A percentile compares a stretch with the other conserved stretches of the same genome.
These are phyloP conservation scores for Aspergillus cristatus DNA, from an alignment of 495 filamentous ascomycete species.

Conservation along the genomic window DNA sequence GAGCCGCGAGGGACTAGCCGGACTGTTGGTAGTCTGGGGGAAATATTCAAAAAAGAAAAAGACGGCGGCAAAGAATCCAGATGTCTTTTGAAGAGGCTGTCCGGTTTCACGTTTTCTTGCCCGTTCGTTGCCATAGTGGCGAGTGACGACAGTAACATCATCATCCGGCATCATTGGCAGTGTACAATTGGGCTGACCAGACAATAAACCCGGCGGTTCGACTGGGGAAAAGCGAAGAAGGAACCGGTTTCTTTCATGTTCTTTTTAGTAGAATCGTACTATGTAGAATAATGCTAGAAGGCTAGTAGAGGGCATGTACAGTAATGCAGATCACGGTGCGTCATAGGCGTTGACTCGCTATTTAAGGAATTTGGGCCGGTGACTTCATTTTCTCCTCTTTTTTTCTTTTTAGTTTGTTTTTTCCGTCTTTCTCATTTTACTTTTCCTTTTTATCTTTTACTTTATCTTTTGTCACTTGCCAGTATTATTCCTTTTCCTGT, in stretches of 20 bases:
- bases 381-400: background rate
- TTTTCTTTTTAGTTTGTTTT: conserved; percentile 3
- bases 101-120: too few species aligned
- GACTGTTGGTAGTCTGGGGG: too few species aligned
- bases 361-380: too few species aligned
- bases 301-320: background rate
- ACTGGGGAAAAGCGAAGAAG: background rate
- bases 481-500: background rate
- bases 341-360: conserved; percentile 31
- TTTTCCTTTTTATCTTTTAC: background rate
- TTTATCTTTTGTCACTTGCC: background rate
- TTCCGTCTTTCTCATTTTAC: conserved; percentile 2
- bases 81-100: too few species aligned
- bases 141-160: too few species aligned
- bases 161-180: too few species aligned
- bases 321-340: conserved; percentile 47
- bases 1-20: too few species aligned
- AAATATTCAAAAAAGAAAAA: too few species aligned
- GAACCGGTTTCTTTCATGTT: background rate
- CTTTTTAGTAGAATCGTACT: too few species aligned
- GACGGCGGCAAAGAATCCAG: too few species aligned
- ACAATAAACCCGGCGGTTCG: background rate
- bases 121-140: too few species aligned
- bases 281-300: too few species aligned
- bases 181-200: background rate